Conservation (phyloP, 495 filamentous ascomycete species). For the Bathelium albidoporum region DNA sequence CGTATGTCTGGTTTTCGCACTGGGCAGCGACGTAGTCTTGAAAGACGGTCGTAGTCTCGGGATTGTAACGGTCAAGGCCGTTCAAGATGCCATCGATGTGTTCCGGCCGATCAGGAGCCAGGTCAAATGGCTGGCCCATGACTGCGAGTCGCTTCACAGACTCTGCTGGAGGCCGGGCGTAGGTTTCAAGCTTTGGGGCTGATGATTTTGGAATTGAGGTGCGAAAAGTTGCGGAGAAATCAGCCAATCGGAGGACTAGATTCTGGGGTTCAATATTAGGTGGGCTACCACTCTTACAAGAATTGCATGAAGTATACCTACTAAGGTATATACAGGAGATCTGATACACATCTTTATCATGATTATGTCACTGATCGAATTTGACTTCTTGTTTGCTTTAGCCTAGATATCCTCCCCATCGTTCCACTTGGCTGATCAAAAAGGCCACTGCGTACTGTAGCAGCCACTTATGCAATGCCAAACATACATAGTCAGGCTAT, state of each 20-base stretch:
- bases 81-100: slow-evolving; percentile 85
- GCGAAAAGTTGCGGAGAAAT: not conserved
- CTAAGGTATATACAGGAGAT: too few species aligned
- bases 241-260: not conserved
- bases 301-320: too few species aligned
- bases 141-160: slow-evolving; percentile 10
- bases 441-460: too few species aligned
- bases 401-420: too few species aligned
- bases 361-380: too few species aligned
- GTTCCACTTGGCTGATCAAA: too few species aligned
- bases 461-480: too few species aligned
- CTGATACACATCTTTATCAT: too few species aligned
- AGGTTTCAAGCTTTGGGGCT: not conserved
- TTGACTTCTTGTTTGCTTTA: too few species aligned
- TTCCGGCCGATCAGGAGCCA: slow-evolving; percentile 60
- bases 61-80: slow-evolving; percentile 97
- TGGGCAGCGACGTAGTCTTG: slow-evolving; percentile 92
- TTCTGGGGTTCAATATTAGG: not conserved
- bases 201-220: not conserved
- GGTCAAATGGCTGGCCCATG: slow-evolving; percentile 44
- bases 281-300: too few species aligned
- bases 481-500: too few species aligned
- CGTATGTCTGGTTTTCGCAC: slow-evolving; percentile 88
- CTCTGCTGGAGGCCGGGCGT: not conserved
- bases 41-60: slow-evolving; percentile 86